Base-by-base conservation (phyloP, 2,329 filamentous ascomycete species). In the Fusarium domesticum region DNA sequence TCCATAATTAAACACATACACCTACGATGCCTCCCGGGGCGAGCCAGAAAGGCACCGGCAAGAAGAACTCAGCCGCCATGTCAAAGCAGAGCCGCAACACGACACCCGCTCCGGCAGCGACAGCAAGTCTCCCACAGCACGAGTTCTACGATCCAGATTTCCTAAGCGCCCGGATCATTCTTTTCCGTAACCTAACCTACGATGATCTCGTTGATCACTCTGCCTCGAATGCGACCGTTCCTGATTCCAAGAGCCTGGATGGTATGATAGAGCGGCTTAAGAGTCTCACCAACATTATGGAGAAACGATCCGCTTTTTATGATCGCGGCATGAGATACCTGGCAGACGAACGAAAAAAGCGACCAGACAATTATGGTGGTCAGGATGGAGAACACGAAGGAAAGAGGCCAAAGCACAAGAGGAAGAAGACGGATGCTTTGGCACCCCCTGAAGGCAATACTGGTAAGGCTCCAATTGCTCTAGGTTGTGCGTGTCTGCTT, bases 51-150 rank as follows among this genome's bases (percentile, higher is more conserved):
- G 80, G 80, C 45, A 80, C 80, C 18, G 75, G 80, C 63, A 85
- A 84, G 71, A 88, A 88, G 69, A 68, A 68, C 51, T 71, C 74
- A 48, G 75, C 75, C 55, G 77, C 77, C 56, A 77, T 82, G 49
- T 80, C 80, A 55, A 81, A 83, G 56, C 85, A 84, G 57, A 90
- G 85, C 63, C 84, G 87, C 61, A 91, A 90, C 66, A 88, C 85
- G 28, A 92, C 87, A 14, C 88, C 87, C 28, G 64, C 63, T 33
- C 65, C 67, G 10, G 56, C 61, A 18, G 55, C 59, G 56, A 75
- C 64, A 62, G 76, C 71, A 60, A 75, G 57, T 65, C 73, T 81
- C 31, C 78, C 78, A 2, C 72, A 76, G 5, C 72, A 78, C 57
- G 73, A 80, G 43, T 69, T 71, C 42, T 72, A 77, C 58, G 75